Conservation (phyloP, 148 eudicot species). For the Nepenthes mirabilis region DNA sequence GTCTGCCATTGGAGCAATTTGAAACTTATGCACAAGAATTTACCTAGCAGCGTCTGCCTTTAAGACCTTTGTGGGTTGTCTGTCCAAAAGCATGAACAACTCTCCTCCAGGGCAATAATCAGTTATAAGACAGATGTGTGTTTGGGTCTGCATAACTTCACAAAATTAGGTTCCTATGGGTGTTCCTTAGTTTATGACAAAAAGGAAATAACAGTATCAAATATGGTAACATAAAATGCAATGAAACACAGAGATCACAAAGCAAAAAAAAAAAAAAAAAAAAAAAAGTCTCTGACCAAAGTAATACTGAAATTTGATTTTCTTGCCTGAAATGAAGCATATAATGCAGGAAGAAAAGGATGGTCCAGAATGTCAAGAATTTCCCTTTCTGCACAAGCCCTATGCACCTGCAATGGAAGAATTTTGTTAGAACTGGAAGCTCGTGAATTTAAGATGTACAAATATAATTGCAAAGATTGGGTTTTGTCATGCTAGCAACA, state of each 20-base stretch:
- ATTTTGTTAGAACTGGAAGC: too few relatives aligned
- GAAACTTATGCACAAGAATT: neutral
- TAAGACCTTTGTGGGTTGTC: conserved; percentile 78
- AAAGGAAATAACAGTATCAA: neutral
- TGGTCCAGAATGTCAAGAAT: conserved; percentile 88
- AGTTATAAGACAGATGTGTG: conserved; percentile 88
- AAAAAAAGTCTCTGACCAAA: neutral
- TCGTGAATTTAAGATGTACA: too few relatives aligned
- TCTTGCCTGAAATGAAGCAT: conserved; percentile 97
- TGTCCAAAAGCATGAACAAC: conserved; percentile 76
- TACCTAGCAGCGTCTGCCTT: conserved; percentile 94
- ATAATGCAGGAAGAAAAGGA: conserved; percentile 95
- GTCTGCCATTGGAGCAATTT: too few relatives aligned
- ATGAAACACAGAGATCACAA: neutral
- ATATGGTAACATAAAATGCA: neutral
- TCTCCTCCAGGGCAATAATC: conserved; percentile 96
- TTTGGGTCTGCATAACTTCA: conserved; percentile 56
- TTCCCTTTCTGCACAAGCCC: conserved; percentile 98
- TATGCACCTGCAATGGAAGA: conserved; percentile 49
- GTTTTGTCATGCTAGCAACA: too few relatives aligned
- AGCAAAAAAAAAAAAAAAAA: neutral
- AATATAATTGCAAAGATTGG: too few relatives aligned
- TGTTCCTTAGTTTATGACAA: conserved; percentile 3
- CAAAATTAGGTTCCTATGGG: neutral
- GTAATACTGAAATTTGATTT: neutral